These are phyloP conservation scores for Creolimax fragrantissima DNA, from an alignment of 78 protist species.

Conservation along the genomic window DNA sequence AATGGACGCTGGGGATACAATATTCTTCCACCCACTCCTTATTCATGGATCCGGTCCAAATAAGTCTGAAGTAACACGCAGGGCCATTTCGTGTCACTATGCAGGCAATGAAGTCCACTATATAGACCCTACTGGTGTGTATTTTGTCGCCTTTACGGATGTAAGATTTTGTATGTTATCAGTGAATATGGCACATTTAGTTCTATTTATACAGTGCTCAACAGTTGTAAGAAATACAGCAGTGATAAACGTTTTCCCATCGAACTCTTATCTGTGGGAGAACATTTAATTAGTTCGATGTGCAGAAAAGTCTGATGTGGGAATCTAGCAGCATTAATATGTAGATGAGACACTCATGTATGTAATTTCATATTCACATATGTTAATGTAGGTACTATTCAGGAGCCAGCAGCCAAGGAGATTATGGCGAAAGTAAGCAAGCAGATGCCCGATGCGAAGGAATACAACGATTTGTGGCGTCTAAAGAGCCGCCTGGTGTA, in stretches of 20 bases:
- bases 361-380: neutral
- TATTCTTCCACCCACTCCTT: conserved; percentile 36
- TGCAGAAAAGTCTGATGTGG: too few relatives aligned
- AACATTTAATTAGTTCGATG: too few relatives aligned
- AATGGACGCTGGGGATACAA: conserved; percentile 16
- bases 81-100: conserved; percentile 14
- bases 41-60: conserved; percentile 35
- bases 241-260: too few relatives aligned
- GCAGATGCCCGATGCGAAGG: neutral
- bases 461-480: neutral
- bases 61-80: neutral
- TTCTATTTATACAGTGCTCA: too few relatives aligned
- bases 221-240: too few relatives aligned
- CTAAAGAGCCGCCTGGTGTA: neutral
- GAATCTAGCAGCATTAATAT: too few relatives aligned
- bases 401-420: neutral
- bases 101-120: conserved; percentile 4
- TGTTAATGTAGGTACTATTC: neutral
- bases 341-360: neutral
- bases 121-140: neutral
- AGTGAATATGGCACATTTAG: too few relatives aligned
- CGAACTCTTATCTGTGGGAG: too few relatives aligned
- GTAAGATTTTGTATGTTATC: neutral
- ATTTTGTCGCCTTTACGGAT: neutral
- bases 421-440: neutral